Percentiles rank a stretch among this genome's conserved stretches.
These are phyloP conservation scores for Chernovozyma sophiae-reginae DNA, from an alignment of 1,139 yeast species.

Conservation along the genomic window DNA sequence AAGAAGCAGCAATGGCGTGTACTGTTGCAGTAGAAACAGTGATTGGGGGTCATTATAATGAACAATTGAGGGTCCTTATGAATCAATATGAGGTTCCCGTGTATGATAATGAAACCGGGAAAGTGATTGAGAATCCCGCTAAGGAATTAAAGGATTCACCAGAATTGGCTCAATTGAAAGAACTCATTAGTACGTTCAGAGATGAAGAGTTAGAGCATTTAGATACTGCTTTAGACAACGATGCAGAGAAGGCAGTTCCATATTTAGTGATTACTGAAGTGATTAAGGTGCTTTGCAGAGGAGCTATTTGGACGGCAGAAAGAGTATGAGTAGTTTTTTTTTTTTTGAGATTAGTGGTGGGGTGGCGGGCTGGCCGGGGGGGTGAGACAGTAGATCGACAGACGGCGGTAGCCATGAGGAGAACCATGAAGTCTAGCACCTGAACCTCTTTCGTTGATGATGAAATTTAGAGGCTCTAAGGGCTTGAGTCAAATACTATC, in stretches of 20 bases:
- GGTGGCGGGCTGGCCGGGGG: too few relatives aligned
- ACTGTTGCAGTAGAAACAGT: constrained; percentile 99
- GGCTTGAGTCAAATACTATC: too few relatives aligned
- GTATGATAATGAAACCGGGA: constrained; percentile 41
- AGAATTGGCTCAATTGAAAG: constrained; percentile 58
- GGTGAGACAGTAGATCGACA: too few relatives aligned
- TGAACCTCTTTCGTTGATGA: too few relatives aligned
- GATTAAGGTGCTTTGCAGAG: constrained; percentile 75
- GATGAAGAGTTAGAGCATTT: constrained; percentile 96
- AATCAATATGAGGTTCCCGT: constrained; percentile 52
- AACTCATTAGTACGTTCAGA: constrained; percentile 70
- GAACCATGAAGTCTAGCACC: too few relatives aligned
- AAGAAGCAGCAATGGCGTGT: constrained; percentile 99
- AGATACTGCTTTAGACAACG: constrained; percentile 88
- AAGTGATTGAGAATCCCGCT: constrained; percentile 14
- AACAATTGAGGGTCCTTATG: constrained; percentile 73
- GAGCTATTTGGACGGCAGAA: constrained; percentile 93
- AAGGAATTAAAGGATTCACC: constrained; percentile 35
- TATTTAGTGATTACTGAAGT: constrained; percentile 83
- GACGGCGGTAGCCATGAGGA: too few relatives aligned
- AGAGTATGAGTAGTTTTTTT: constrained; percentile 56
- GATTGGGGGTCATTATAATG: constrained; percentile 92
- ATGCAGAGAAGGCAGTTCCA: constrained; percentile 91
- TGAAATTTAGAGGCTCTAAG: too few relatives aligned
- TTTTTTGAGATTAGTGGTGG: too few relatives aligned